phyloP scores from a whole-genome alignment of 2,329 filamentous ascomycete species.

The Colletotrichum tabaci region DNA sequence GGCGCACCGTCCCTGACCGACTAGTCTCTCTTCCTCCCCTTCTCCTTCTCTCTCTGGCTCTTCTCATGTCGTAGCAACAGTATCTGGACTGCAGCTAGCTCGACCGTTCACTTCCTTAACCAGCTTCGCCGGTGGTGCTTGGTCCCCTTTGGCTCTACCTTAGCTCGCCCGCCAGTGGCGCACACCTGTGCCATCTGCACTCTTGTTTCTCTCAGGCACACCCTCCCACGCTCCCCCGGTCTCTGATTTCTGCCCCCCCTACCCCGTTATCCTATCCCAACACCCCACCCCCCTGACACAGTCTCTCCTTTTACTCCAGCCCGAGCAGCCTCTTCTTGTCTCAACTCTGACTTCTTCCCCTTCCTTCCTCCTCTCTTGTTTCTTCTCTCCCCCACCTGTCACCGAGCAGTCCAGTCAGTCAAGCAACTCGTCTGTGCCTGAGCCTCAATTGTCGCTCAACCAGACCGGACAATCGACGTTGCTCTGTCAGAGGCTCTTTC shows the following conservation, averaged over 20 bases:
- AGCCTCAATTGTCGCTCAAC: slow-evolving; percentile 33
- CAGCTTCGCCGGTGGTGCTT: slow-evolving; percentile 34
- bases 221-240: background rate
- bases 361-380: slow-evolving; percentile 37
- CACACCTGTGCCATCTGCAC: slow-evolving; percentile 27
- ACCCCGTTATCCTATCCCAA: slow-evolving; percentile 26
- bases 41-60: slow-evolving; percentile 1
- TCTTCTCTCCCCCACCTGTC: slow-evolving; percentile 42
- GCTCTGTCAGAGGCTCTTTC: slow-evolving; percentile 27
- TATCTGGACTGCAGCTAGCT: slow-evolving; percentile 4
- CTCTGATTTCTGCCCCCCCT: slow-evolving; percentile 14
- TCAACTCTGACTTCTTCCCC: slow-evolving; percentile 34
- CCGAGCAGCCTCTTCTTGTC: slow-evolving; percentile 40
- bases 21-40: background rate
- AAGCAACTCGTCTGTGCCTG: slow-evolving; percentile 38
- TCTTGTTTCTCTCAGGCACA: background rate
- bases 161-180: slow-evolving; percentile 32
- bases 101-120: slow-evolving; percentile 19
- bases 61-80: background rate
- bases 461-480: slow-evolving; percentile 34
- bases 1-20: background rate
- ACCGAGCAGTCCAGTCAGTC: slow-evolving; percentile 37
- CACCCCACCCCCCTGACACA: slow-evolving; percentile 25
- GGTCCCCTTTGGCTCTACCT: slow-evolving; percentile 34
- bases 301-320: slow-evolving; percentile 38